phyloP scores from a whole-genome alignment of 176 grass and related monocot genomes.

The Neostapfia colusana region DNA sequence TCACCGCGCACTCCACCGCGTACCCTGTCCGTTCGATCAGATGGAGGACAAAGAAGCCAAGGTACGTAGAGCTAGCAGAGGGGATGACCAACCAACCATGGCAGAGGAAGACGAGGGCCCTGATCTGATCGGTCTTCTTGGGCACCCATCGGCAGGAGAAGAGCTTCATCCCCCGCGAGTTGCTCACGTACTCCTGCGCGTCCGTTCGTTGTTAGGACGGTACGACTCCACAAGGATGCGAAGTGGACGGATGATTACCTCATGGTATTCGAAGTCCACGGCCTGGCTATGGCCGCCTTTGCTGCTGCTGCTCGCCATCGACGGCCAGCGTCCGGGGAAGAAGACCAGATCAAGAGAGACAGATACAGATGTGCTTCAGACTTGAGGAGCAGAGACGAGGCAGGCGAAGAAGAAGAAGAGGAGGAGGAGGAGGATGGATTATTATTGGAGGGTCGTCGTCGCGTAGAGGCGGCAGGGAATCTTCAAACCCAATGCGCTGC shows the following conservation, averaged over 20 bases:
- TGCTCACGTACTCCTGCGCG: slow-evolving; percentile 55
- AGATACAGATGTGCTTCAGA: too few species aligned
- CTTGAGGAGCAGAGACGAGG: too few species aligned
- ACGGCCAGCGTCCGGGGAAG: too few species aligned
- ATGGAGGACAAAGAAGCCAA: too few species aligned
- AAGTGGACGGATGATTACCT: neutral
- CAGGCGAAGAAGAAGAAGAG: too few species aligned
- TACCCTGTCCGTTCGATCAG: slow-evolving; percentile 18
- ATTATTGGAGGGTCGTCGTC: too few species aligned
- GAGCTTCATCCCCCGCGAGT: slow-evolving; percentile 52
- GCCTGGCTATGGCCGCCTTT: neutral
- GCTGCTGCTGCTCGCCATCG: neutral
- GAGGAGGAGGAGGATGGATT: too few species aligned
- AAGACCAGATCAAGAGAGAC: too few species aligned
- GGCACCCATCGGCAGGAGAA: slow-evolving; percentile 82
- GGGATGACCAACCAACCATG: slow-evolving; percentile 39
- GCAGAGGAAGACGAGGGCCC: slow-evolving; percentile 73
- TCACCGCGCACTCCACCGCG: slow-evolving; percentile 31
- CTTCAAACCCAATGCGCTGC: too few species aligned
- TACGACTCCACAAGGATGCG: neutral
- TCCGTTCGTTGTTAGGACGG: too few species aligned
- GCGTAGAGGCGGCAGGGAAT: too few species aligned
- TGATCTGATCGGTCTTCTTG: neutral
- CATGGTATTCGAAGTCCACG: neutral
- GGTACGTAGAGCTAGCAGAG: too few species aligned